Percentiles rank a stretch among this genome's conserved stretches.
Evolutionary conservation across 2,329 filamentous ascomycete species (phyloP).

Genomic region (Apiospora saccharicola): DNA sequence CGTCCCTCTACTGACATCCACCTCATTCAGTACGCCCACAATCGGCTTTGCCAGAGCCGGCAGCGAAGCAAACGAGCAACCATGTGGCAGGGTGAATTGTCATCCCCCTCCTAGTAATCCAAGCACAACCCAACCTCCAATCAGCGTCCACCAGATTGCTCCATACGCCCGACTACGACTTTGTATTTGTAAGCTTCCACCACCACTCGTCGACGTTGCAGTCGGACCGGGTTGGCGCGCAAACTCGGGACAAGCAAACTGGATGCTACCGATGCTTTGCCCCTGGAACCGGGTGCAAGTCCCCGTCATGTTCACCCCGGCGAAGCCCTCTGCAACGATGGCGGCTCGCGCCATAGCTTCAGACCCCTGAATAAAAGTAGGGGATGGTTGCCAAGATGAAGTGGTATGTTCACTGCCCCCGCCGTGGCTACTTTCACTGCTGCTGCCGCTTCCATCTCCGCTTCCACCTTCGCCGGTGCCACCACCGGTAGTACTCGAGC

Average conservation of each 20-base stretch:
- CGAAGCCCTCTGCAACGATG: background rate
- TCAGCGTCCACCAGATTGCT: background rate
- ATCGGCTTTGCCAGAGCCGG: background rate
- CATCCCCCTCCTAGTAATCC: background rate
- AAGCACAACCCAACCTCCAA: background rate
- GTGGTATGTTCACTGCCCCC: background rate
- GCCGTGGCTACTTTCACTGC: background rate
- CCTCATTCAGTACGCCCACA: background rate
- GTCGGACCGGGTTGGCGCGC: background rate
- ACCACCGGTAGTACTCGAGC: background rate
- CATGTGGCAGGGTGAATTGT: background rate
- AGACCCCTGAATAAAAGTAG: background rate
- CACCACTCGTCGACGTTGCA: background rate
- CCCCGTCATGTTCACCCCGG: background rate
- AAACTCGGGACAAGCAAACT: slow-evolving; percentile 14
- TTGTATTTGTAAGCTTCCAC: background rate
- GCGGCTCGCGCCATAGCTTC: background rate
- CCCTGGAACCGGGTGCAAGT: background rate
- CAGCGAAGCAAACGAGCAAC: background rate
- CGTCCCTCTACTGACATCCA: background rate
- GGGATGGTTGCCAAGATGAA: background rate
- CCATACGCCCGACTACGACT: background rate
- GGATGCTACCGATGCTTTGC: slow-evolving; percentile 13
- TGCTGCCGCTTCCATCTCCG: background rate
- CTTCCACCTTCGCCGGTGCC: background rate